Base-by-base conservation (phyloP, 495 filamentous ascomycete genomes). In the Trypethelium eluteriae region DNA sequence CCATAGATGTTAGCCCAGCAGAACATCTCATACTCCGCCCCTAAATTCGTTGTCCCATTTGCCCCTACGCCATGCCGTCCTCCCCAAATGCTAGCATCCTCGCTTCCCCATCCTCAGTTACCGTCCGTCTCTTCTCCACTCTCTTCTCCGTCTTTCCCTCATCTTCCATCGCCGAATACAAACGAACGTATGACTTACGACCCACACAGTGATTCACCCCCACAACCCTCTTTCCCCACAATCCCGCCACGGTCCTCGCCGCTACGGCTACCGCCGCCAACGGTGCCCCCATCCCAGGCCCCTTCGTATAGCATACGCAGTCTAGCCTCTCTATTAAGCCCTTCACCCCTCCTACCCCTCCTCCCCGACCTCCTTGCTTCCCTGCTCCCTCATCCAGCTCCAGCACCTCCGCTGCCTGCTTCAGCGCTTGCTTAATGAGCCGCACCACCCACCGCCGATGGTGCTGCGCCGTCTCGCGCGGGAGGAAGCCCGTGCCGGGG, bases 131-230 rank as follows among this genome's bases (percentile, higher is more conserved):
- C 62, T 18, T 41, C 62, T 38, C 38, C 32, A 7, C 25, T 25
- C 34, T 63, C 62, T 41, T 63, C 62, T 7, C 32, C 53, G 25
- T 9, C 25, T 36, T 14, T 32, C 10, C 10, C 53, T 32, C 18
- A 34, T 18, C 53, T 10, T 59, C 11, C 7, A 59, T 32, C 32
- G 7, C n/a, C 11, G 14, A 7, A 35, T 5, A 59, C 7, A 36
- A n/a, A 53, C 7, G 10, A 9, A 59, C 14, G 3, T 38, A 34
- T 67, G 47, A 80, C 84, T 62, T 81, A 88, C 92, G 94, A 63
- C 94, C 94, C 49, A 98, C 88, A 77, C 94, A 98, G 77, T 98
- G 94, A 77, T 98, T 98, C 12, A 98, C 94, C 18, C 90, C 93
- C 2, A 98, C 87, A 25, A 98, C 79, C 25, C 84, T 81, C 75